Percentiles rank a stretch among this genome's conserved stretches.
These are phyloP conservation scores for Ophiostoma tasmaniense DNA, from an alignment of 2,329 filamentous ascomycete genomes.

Conservation along the genomic window DNA sequence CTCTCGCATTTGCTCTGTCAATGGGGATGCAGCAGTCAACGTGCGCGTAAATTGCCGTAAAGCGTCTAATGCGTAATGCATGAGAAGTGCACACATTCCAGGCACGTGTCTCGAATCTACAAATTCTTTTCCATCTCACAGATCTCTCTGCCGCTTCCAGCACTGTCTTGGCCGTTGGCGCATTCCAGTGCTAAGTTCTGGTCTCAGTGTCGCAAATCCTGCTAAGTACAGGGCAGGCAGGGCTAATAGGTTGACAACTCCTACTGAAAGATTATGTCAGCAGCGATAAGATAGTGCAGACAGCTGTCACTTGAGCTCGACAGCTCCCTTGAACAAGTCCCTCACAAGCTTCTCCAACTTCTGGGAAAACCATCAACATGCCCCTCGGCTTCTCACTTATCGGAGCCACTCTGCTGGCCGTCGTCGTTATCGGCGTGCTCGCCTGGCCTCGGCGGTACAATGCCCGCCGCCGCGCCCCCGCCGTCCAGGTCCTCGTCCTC, in stretches of 20 bases:
- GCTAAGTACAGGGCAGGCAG: background rate
- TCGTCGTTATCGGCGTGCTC: conserved; percentile 8
- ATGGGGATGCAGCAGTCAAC: background rate
- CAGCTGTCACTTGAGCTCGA: background rate
- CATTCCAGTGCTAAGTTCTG: background rate
- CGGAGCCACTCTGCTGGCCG: conserved; percentile 16
- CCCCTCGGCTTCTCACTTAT: conserved; percentile 17
- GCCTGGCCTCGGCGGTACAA: conserved; percentile 17
- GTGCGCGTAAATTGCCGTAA: background rate
- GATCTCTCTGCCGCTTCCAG: background rate
- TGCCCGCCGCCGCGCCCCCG: conserved; percentile 18
- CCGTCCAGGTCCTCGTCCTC: conserved; percentile 77
- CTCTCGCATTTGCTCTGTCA: background rate
- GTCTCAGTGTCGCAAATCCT: background rate
- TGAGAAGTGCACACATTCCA: background rate
- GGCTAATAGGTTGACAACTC: background rate
- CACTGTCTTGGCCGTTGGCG: background rate
- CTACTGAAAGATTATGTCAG: background rate
- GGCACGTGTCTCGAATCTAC: background rate
- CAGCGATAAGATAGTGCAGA: background rate
- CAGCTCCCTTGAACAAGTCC: background rate
- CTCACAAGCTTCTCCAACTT: background rate
- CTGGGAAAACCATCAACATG: conserved; percentile 7
- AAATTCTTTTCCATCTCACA: background rate
- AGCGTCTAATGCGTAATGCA: background rate